Conservation (phyloP, 768 basidiomycete species). For the Suillus cothurnatus region DNA sequence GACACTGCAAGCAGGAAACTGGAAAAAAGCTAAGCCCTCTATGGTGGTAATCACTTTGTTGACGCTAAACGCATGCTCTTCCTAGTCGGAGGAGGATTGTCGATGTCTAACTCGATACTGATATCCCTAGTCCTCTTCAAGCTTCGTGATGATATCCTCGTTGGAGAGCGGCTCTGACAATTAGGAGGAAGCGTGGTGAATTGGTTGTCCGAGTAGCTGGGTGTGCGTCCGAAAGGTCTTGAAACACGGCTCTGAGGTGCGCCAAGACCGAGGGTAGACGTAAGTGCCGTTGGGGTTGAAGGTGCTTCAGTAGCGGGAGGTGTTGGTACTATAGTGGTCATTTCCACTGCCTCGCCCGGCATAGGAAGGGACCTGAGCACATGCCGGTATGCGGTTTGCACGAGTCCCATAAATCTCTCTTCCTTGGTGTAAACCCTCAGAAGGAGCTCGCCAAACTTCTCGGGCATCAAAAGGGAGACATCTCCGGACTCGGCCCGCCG, state of each 20-base stretch:
- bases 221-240: constrained; percentile 29
- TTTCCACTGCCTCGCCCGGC: constrained; percentile 5
- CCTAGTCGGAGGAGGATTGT: constrained; percentile 18
- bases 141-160: constrained; percentile 28
- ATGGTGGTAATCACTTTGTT: neutral
- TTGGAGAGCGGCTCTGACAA: constrained; percentile 33
- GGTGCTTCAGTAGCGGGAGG: constrained; percentile 42
- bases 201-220: constrained; percentile 39
- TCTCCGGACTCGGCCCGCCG: constrained; percentile 51
- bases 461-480: constrained; percentile 67
- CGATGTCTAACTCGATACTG: constrained; percentile 17
- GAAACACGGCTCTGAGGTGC: constrained; percentile 1
- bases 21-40: neutral
- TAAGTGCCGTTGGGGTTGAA: constrained; percentile 35
- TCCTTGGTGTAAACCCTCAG: constrained; percentile 73
- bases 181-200: constrained; percentile 49
- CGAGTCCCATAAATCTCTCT: constrained; percentile 51
- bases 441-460: constrained; percentile 67
- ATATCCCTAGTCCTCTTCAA: constrained; percentile 27
- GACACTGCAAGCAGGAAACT: neutral
- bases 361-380: constrained; percentile 32
- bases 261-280: constrained; percentile 20
- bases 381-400: constrained; percentile 68
- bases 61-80: constrained; percentile 23
- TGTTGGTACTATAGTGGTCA: constrained; percentile 20